A percentile compares a stretch with the other conserved stretches of the same genome.
Evolutionary conservation across 192 early-diverging fungal species (phyloP).

Genomic region (Chytriomyces hyalinus): DNA sequence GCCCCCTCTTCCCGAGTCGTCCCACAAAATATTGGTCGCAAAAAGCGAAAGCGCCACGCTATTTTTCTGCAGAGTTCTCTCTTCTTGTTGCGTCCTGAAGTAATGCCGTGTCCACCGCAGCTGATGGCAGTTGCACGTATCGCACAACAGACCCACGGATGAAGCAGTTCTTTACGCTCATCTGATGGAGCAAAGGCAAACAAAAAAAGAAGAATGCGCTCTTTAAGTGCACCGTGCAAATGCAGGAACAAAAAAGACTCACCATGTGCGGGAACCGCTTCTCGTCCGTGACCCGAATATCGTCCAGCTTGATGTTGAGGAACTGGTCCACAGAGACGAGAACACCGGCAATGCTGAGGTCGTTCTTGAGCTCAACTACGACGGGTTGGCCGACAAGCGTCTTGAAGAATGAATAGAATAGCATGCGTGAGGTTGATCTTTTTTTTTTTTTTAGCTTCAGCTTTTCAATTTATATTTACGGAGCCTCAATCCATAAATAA

Average conservation of each 20-base stretch:
- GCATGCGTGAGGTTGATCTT: slow-evolving; percentile 36
- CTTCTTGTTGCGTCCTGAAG: slow-evolving; percentile 95
- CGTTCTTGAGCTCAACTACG: slow-evolving; percentile 98
- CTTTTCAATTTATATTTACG: too few species aligned
- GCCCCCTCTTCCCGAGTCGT: too few species aligned
- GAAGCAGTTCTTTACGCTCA: slow-evolving; percentile 98
- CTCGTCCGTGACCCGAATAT: slow-evolving; percentile 83
- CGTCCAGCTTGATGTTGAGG: slow-evolving; percentile 97
- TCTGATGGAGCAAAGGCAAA: slow-evolving; percentile 49
- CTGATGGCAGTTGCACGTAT: slow-evolving; percentile 88
- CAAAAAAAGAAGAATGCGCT: neutral
- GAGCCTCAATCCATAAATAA: too few species aligned
- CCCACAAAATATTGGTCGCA: too few species aligned
- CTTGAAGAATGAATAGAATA: slow-evolving; percentile 99
- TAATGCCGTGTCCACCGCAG: slow-evolving; percentile 90
- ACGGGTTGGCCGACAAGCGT: slow-evolving; percentile 94
- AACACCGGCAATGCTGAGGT: slow-evolving; percentile 88
- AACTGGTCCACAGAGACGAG: slow-evolving; percentile 99
- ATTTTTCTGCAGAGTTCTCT: slow-evolving; percentile 71
- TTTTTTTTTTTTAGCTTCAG: too few species aligned
- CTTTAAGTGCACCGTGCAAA: neutral
- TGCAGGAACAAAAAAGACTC: slow-evolving; percentile 23
- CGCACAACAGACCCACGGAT: slow-evolving; percentile 98
- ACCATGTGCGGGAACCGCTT: slow-evolving; percentile 96
- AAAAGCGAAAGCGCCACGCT: neutral